Percentiles rank a stretch among this genome's conserved stretches.
Evolutionary conservation across 306 rosid genomes (phyloP).

Genomic region (Fagus crenata): DNA sequence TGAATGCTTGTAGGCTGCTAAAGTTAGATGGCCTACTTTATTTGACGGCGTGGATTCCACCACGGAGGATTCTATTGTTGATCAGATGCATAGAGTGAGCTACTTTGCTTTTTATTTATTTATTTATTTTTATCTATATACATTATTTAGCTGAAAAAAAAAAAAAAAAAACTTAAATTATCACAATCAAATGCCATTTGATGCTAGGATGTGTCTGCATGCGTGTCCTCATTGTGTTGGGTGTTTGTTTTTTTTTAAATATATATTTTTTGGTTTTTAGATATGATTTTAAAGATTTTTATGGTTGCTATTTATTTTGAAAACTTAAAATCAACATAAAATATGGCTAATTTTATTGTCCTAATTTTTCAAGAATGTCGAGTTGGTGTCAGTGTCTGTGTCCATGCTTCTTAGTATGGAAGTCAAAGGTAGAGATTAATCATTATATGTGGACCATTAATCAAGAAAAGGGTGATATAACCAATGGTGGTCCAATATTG

Average conservation of each 20-base stretch:
- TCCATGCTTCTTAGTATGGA: neutral
- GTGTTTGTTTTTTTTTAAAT: too few species aligned
- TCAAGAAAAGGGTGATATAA: neutral
- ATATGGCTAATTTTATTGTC: too few species aligned
- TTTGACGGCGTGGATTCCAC: conserved; percentile 63
- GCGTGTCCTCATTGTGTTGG: too few species aligned
- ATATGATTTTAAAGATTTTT: too few species aligned
- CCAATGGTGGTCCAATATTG: conserved; percentile 8
- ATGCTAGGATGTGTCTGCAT: neutral
- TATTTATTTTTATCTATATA: neutral
- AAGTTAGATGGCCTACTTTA: conserved; percentile 71
- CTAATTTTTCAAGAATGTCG: too few species aligned
- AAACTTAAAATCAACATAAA: too few species aligned
- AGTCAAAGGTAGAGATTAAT: conserved; percentile 7
- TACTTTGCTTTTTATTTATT: conserved; percentile 2
- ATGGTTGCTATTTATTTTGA: too few species aligned
- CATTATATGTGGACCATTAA: neutral
- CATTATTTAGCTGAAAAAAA: neutral
- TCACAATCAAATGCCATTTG: conserved; percentile 14
- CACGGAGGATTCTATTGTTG: conserved; percentile 72
- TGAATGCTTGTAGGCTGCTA: conserved; percentile 66
- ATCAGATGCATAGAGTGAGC: conserved; percentile 71
- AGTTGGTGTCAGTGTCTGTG: too few species aligned
- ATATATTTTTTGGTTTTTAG: too few species aligned
- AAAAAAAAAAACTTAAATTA: neutral